These are phyloP conservation scores for Beta lomatogona DNA, from an alignment of 179 eudicot genomes.

Conservation along the genomic window DNA sequence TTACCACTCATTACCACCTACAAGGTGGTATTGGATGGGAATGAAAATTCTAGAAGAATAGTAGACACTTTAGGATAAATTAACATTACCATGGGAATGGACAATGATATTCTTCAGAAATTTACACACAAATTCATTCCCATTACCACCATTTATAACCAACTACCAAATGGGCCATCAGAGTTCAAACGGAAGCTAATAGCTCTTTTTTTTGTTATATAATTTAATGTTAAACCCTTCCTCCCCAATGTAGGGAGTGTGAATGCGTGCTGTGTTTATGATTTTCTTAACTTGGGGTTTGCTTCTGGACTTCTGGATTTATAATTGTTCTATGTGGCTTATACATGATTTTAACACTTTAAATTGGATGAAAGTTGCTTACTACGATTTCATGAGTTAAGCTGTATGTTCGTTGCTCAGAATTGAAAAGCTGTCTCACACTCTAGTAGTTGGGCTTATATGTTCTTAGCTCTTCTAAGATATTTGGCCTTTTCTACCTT, in stretches of 20 bases:
- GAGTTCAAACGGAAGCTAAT: neutral
- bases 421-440: neutral
- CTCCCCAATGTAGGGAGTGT: neutral
- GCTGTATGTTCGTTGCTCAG: neutral
- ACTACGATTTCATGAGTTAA: neutral
- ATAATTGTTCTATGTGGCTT: neutral
- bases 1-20: no score
- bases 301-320: neutral
- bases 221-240: neutral
- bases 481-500: neutral
- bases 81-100: no score
- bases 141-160: no score
- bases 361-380: neutral
- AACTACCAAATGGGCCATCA: no score
- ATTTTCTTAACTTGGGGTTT: neutral
- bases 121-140: no score
- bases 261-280: neutral
- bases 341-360: neutral
- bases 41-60: no score
- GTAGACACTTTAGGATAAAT: no score
- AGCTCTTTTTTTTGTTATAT: neutral
- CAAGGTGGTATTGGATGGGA: no score
- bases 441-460: neutral
- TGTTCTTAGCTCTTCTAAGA: neutral
- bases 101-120: no score